Conservation (phyloP, 179 eudicot genomes). For the Nepenthes alata region DNA sequence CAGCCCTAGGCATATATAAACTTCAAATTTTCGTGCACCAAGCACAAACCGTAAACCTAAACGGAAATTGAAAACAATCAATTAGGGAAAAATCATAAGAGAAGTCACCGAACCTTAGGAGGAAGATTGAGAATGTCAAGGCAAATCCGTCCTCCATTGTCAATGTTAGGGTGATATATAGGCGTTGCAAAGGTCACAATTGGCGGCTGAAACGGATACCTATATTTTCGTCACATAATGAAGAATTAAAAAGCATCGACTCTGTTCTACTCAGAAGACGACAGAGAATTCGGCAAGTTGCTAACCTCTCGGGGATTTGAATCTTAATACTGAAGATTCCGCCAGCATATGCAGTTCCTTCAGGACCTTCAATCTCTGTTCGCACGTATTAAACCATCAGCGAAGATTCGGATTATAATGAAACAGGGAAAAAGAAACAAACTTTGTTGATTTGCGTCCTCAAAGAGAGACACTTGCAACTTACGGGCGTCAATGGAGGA, state of each 20-base stretch:
- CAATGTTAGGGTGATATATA: slow-evolving; percentile 50
- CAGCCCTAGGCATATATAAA: no score
- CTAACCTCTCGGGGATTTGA: slow-evolving; percentile 46
- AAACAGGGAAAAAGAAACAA: neutral
- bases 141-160: slow-evolving; percentile 52
- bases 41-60: neutral
- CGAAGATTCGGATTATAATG: neutral
- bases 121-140: slow-evolving; percentile 55
- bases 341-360: slow-evolving; percentile 37
- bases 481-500: slow-evolving; percentile 33
- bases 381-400: neutral
- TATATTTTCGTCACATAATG: slow-evolving; percentile 6
- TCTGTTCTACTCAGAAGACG: neutral
- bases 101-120: slow-evolving; percentile 28
- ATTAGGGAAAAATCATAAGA: neutral
- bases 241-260: neutral
- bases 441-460: neutral
- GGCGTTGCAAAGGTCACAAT: slow-evolving; percentile 49
- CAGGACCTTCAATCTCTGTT: slow-evolving; percentile 26
- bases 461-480: neutral
- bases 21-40: no score
- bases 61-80: neutral
- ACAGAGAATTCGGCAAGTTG: neutral
- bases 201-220: slow-evolving; percentile 63
- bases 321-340: slow-evolving; percentile 34